Evolutionary conservation across 108 stramenopile species (phyloP).

Genomic region (Seminavis robusta): DNA sequence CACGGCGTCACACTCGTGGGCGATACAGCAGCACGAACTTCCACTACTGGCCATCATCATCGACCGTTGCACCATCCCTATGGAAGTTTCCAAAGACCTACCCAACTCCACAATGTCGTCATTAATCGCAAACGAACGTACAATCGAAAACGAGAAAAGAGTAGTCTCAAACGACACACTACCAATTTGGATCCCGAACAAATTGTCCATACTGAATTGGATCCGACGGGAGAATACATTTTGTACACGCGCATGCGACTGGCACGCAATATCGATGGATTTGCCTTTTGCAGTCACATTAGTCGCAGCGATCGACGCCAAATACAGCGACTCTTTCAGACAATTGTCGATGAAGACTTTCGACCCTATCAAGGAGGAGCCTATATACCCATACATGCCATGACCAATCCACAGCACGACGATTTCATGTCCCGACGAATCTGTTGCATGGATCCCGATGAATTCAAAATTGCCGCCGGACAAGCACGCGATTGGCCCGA

Average conservation of each 20-base stretch:
- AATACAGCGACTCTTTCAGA: constrained; percentile 43
- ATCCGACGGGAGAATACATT: constrained; percentile 83
- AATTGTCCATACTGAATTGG: constrained; percentile 53
- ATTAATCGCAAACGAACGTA: too few relatives aligned
- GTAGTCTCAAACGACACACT: constrained; percentile 43
- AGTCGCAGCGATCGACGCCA: constrained; percentile 47
- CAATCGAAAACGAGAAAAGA: not conserved
- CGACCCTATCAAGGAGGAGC: constrained; percentile 33
- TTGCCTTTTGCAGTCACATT: constrained; percentile 79
- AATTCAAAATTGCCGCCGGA: constrained; percentile 69
- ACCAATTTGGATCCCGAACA: constrained; percentile 65
- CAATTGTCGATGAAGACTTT: constrained; percentile 47
- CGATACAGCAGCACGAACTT: too few relatives aligned
- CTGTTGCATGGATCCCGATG: constrained; percentile 82
- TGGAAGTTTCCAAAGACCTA: too few relatives aligned
- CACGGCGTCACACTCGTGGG: too few relatives aligned
- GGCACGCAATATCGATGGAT: constrained; percentile 76
- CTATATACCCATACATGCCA: constrained; percentile 74
- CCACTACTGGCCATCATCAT: too few relatives aligned
- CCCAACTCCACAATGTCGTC: too few relatives aligned
- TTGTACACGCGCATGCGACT: constrained; percentile 87
- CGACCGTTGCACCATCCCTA: too few relatives aligned
- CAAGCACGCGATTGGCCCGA: constrained; percentile 89
- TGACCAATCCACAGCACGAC: constrained; percentile 73
- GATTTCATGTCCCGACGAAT: constrained; percentile 78